Percentiles rank a stretch among this genome's conserved stretches.
These are phyloP conservation scores for Intubia oerlemansii DNA, from an alignment of 2,329 filamentous ascomycete genomes.

Conservation along the genomic window DNA sequence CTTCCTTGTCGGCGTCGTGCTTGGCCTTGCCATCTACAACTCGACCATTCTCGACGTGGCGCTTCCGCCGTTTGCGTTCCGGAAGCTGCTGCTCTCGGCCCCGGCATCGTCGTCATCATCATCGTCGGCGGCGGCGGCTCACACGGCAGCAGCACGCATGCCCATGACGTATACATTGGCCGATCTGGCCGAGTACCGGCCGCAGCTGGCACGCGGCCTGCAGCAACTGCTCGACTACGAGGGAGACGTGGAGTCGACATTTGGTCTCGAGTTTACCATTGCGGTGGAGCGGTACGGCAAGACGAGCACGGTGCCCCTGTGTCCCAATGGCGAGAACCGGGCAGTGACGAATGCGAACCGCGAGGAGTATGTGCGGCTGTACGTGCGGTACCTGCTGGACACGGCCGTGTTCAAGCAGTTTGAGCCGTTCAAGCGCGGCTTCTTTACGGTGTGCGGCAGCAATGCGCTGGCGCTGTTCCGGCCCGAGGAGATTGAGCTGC, in stretches of 20 bases:
- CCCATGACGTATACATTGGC: constrained; percentile 56
- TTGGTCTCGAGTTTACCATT: constrained; percentile 63
- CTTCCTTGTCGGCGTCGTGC: constrained; percentile 69
- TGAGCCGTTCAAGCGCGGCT: constrained; percentile 82
- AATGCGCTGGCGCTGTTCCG: constrained; percentile 75
- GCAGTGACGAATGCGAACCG: constrained; percentile 71
- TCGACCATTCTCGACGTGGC: constrained; percentile 81
- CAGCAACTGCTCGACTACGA: constrained; percentile 61
- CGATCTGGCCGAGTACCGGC: constrained; percentile 66
- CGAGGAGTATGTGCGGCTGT: constrained; percentile 69
- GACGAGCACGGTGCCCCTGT: constrained; percentile 44
- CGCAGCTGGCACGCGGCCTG: constrained; percentile 53
- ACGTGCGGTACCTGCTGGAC: constrained; percentile 63
- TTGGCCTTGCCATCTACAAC: constrained; percentile 86
- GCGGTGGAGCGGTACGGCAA: constrained; percentile 60
- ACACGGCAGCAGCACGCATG: constrained; percentile 31
- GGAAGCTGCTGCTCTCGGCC: constrained; percentile 62
- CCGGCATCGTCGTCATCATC: too few species aligned
- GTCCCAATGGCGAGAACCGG: constrained; percentile 47
- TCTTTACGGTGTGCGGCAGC: constrained; percentile 78
- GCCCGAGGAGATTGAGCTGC: constrained; percentile 76
- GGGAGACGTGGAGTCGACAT: constrained; percentile 61
- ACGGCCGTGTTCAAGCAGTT: constrained; percentile 62
- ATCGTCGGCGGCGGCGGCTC: too few species aligned
- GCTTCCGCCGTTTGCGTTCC: constrained; percentile 72